Conservation (phyloP, 495 filamentous ascomycete species). For the Glutinoglossum americanum region DNA sequence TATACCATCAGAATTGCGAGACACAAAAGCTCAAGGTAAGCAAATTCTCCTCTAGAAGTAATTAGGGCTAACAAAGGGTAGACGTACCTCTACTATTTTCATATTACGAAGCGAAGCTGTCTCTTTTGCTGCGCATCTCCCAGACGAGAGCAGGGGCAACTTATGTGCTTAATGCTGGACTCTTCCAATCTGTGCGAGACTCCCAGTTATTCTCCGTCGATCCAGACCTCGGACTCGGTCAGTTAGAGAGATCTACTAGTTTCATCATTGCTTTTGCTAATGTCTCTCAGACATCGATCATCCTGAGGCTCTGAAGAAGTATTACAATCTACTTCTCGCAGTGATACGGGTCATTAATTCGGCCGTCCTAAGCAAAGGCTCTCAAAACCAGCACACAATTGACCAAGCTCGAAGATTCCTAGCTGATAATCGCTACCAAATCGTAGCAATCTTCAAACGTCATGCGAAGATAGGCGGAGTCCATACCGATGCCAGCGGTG, state of each 20-base stretch:
- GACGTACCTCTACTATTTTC: conserved; percentile 31
- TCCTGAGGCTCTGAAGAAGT: conserved; percentile 47
- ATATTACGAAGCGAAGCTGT: conserved; percentile 56
- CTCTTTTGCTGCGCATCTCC: conserved; percentile 64
- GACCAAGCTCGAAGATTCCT: conserved; percentile 57
- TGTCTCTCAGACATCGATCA: conserved; percentile 35
- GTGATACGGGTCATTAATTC: conserved; percentile 63
- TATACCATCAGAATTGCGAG: conserved; percentile 41
- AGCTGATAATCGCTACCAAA: conserved; percentile 50
- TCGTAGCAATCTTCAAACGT: conserved; percentile 80
- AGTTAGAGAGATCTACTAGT: conserved; percentile 11
- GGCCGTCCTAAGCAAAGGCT: conserved; percentile 53
- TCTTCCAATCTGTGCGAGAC: conserved; percentile 64
- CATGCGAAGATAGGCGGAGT: conserved; percentile 54
- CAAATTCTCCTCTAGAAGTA: neutral
- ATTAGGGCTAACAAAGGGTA: conserved; percentile 8
- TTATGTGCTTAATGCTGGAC: conserved; percentile 61
- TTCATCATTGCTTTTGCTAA: conserved; percentile 5
- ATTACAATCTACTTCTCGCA: conserved; percentile 64
- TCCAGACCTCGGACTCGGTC: conserved; percentile 73
- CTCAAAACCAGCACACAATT: conserved; percentile 56
- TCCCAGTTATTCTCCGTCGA: conserved; percentile 74
- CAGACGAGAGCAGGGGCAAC: conserved; percentile 61
- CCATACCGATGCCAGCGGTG: conserved; percentile 15
- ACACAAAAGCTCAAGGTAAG: conserved; percentile 29